Evolutionary conservation across 225 moss, liverwort and hornwort species (phyloP).

Genomic region (Marchantia paleacea): DNA sequence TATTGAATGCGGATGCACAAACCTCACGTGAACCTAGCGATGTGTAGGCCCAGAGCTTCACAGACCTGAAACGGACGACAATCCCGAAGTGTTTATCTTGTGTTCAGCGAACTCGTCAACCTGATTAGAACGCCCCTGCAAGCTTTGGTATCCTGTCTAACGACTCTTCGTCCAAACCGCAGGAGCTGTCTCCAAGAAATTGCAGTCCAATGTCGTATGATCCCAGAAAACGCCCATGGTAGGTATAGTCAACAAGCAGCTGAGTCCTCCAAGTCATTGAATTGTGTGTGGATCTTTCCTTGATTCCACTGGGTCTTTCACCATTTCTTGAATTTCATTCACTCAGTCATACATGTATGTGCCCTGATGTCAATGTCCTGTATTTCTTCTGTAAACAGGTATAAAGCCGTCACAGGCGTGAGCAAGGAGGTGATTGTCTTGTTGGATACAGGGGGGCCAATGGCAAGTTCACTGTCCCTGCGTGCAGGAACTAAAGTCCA

Average conservation of each 20-base stretch:
- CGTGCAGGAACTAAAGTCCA: not conserved
- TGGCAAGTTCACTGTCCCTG: not conserved
- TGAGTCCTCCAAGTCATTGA: not conserved
- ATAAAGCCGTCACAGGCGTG: conserved; percentile 8
- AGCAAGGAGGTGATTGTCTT: conserved; percentile 17
- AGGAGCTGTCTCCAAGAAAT: not conserved
- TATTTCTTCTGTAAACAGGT: not conserved
- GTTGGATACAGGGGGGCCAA: conserved; percentile 5
- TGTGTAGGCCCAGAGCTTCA: no score
- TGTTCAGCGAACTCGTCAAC: no score
- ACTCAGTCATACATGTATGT: no score
- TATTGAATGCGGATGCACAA: no score
- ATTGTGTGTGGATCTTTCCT: no score
- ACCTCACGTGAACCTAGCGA: no score
- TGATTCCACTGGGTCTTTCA: no score
- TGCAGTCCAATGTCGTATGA: not conserved
- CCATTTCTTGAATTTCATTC: not conserved
- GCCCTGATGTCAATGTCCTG: not conserved
- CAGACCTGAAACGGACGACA: no score
- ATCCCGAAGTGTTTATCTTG: no score
- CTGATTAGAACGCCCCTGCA: no score
- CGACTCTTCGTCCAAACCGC: not conserved
- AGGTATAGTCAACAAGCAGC: not conserved
- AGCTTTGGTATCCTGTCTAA: no score
- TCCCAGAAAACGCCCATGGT: conserved; percentile 13